These are phyloP conservation scores for Stenocarpella maydis DNA, from an alignment of 2,329 filamentous ascomycete species.

Conservation along the genomic window DNA sequence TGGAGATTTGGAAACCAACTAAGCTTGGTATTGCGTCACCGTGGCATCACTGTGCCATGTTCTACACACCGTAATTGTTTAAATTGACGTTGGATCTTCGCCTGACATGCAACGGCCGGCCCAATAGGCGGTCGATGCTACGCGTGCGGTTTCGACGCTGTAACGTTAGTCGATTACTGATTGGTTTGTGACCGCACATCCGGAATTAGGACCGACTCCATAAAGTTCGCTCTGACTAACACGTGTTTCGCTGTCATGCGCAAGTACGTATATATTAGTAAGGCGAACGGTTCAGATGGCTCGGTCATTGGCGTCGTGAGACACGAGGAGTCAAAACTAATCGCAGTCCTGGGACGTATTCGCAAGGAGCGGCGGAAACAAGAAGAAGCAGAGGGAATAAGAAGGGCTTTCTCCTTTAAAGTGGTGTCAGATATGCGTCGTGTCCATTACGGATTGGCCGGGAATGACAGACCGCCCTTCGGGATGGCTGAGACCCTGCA, in stretches of 20 bases:
- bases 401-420: slow-evolving; percentile 3
- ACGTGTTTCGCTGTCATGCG: slow-evolving; percentile 20
- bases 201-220: background rate
- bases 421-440: slow-evolving; percentile 30
- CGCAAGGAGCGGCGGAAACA: slow-evolving; percentile 2
- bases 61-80: background rate
- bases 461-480: slow-evolving; percentile 27
- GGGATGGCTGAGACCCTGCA: slow-evolving; percentile 27
- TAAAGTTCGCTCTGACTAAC: slow-evolving; percentile 14
- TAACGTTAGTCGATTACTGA: background rate
- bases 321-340: slow-evolving; percentile 18
- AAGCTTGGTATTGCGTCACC: slow-evolving; percentile 20
- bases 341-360: slow-evolving; percentile 1
- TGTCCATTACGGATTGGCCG: slow-evolving; percentile 31
- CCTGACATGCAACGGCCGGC: slow-evolving; percentile 14
- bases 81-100: slow-evolving; percentile 9
- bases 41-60: slow-evolving; percentile 6
- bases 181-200: background rate
- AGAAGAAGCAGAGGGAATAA: slow-evolving; percentile 14
- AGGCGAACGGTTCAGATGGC: background rate
- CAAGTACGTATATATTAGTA: slow-evolving; percentile 8
- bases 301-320: background rate
- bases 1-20: background rate
- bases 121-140: slow-evolving; percentile 3
- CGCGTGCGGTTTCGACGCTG: background rate